phyloP scores from a whole-genome alignment of 257 asterid genomes.

The Craterostigma plantagineum region DNA sequence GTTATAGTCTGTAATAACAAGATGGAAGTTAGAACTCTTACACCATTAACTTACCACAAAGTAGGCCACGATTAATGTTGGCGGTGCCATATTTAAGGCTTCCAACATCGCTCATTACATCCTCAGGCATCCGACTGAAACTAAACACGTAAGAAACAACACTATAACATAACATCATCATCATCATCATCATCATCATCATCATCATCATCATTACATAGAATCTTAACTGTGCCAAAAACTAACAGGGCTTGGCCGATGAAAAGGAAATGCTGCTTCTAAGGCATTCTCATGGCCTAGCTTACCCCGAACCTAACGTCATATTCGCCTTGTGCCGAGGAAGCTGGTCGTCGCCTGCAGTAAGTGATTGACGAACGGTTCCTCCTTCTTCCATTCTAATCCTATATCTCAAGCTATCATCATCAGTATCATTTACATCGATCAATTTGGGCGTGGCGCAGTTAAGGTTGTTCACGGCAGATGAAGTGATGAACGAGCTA shows the following conservation, averaged over 20 bases:
- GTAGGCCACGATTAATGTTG: slow-evolving; percentile 55
- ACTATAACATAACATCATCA: no score
- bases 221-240: background rate
- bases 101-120: slow-evolving; percentile 72
- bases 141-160: slow-evolving; percentile 34
- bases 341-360: slow-evolving; percentile 96
- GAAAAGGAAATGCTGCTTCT: slow-evolving; percentile 57
- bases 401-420: no score
- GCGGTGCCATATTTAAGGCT: slow-evolving; percentile 60
- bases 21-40: no score
- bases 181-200: no score
- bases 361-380: slow-evolving; percentile 22
- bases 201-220: slow-evolving; percentile 1
- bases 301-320: slow-evolving; percentile 87
- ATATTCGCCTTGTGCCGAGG: slow-evolving; percentile 85
- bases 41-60: no score
- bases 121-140: slow-evolving; percentile 67
- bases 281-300: slow-evolving; percentile 69
- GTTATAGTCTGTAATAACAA: no score
- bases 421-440: no score
- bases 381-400: slow-evolving; percentile 2
- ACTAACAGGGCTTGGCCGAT: slow-evolving; percentile 26
- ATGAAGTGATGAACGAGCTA: slow-evolving; percentile 59
- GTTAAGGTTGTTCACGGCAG: slow-evolving; percentile 52
- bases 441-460: no score